Conservation (phyloP, 768 basidiomycete genomes). For the Gymnopilus dilepis region DNA sequence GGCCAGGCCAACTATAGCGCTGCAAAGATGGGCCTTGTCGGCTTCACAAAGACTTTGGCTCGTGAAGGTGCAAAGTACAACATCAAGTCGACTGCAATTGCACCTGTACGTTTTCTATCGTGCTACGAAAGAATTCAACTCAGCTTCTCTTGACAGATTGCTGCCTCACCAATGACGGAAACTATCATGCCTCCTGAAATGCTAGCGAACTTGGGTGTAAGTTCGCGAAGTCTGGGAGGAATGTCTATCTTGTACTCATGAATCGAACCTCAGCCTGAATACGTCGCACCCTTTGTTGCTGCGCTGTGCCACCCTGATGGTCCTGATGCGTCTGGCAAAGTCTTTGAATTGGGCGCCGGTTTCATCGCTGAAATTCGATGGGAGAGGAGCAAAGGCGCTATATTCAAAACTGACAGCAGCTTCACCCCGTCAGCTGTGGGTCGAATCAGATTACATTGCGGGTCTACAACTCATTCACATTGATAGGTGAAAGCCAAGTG, state of each 20-base stretch:
- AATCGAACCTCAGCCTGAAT: slow-evolving; percentile 80
- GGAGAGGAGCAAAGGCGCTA: slow-evolving; percentile 85
- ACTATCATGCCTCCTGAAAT: slow-evolving; percentile 95
- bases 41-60: slow-evolving; percentile 92
- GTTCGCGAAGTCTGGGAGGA: no score
- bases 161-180: slow-evolving; percentile 96
- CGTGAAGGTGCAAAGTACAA: slow-evolving; percentile 91
- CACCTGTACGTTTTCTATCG: slow-evolving; percentile 64
- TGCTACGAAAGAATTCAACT: not conserved
- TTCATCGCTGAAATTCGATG: slow-evolving; percentile 91
- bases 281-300: slow-evolving; percentile 90
- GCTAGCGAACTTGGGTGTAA: slow-evolving; percentile 82
- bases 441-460: not conserved
- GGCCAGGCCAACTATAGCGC: slow-evolving; percentile 98
- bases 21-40: slow-evolving; percentile 95
- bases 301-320: slow-evolving; percentile 88
- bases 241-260: no score
- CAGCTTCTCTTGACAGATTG: slow-evolving; percentile 61
- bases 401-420: slow-evolving; percentile 88
- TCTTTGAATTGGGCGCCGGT: slow-evolving; percentile 94
- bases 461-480: not conserved
- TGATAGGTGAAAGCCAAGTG: slow-evolving; percentile 81
- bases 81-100: slow-evolving; percentile 86
- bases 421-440: slow-evolving; percentile 94
- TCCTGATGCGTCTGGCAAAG: slow-evolving; percentile 75